A percentile compares a stretch with the other conserved stretches of the same genome.
These are phyloP conservation scores for Syzygium jambos DNA, from an alignment of 345 rosid genomes.

Conservation along the genomic window DNA sequence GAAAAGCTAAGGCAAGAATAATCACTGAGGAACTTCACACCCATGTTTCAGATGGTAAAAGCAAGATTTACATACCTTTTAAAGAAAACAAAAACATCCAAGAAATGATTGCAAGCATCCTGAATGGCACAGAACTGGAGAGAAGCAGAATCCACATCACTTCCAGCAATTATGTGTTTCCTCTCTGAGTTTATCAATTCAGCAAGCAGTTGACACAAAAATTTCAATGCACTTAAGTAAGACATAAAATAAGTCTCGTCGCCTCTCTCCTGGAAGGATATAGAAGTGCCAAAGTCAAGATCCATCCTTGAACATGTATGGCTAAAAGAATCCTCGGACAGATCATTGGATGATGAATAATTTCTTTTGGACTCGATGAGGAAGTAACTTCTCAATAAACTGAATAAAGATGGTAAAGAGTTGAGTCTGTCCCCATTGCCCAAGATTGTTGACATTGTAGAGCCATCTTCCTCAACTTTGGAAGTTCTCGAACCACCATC, in stretches of 20 bases:
- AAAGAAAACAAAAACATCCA: conserved; percentile 32
- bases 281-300: conserved; percentile 10
- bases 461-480: conserved; percentile 22
- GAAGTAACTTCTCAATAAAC: conserved; percentile 32
- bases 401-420: conserved; percentile 35
- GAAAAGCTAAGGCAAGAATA: not conserved
- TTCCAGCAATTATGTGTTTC: conserved; percentile 37
- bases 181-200: conserved; percentile 55
- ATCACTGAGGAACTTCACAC: not conserved
- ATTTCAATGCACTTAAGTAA: conserved; percentile 52
- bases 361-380: conserved; percentile 18
- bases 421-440: conserved; percentile 31
- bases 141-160: conserved; percentile 23
- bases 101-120: conserved; percentile 46
- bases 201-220: conserved; percentile 75
- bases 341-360: conserved; percentile 5
- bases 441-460: conserved; percentile 27
- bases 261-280: conserved; percentile 16
- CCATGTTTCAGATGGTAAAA: not conserved
- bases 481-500: conserved; percentile 19
- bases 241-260: conserved; percentile 22
- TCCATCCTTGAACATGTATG: conserved; percentile 12
- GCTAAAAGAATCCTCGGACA: conserved; percentile 4
- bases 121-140: conserved; percentile 37
- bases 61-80: conserved; percentile 31